Conservation (phyloP, 2,329 filamentous ascomycete genomes). For the Orbilia brochopaga region DNA sequence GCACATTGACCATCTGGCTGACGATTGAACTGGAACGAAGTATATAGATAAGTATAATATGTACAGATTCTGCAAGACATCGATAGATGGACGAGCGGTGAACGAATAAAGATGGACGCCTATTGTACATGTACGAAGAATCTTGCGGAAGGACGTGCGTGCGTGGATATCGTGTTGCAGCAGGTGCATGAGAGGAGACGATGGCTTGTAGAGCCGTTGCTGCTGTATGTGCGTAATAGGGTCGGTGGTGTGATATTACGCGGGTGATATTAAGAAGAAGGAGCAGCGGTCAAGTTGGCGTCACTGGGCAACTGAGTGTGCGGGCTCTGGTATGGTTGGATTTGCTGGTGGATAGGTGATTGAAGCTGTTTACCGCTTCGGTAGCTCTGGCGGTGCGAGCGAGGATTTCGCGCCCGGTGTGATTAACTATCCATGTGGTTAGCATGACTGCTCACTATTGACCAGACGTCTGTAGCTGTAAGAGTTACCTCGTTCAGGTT, state of each 20-base stretch:
- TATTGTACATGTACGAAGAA: not conserved
- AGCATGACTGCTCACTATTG: constrained; percentile 3
- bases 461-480: constrained; percentile 57
- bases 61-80: not conserved
- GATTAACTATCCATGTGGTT: constrained; percentile 34
- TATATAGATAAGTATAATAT: not conserved
- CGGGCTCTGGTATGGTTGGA: constrained; percentile 26
- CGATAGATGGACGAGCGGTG: not conserved
- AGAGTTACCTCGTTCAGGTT: constrained; percentile 74
- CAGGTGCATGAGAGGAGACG: constrained; percentile 12
- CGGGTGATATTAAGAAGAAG: no score
- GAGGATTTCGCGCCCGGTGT: constrained; percentile 48
- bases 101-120: not conserved
- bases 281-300: no score
- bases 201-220: not conserved
- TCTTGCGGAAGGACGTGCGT: not conserved
- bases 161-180: not conserved
- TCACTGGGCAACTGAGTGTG: no score
- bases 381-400: constrained; percentile 30
- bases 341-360: not conserved
- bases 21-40: not conserved
- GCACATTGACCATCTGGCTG: not conserved
- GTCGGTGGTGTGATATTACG: not conserved
- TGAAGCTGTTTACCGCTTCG: constrained; percentile 34
- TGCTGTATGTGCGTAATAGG: no score